Conservation (phyloP, 768 basidiomycete species). For the Trametes coccinea region DNA sequence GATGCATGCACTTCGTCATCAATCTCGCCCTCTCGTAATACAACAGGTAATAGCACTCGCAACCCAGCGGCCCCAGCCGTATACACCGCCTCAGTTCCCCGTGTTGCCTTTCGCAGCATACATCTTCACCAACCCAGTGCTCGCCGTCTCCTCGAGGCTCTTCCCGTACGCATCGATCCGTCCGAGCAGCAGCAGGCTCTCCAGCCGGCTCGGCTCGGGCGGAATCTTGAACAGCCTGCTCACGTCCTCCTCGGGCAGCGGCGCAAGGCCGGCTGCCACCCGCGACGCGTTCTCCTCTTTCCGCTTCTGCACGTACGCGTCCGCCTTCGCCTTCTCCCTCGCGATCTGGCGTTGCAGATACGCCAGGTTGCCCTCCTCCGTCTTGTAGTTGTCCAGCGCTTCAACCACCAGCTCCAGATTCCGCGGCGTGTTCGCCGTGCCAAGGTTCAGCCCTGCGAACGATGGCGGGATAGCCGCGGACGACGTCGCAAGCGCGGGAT, state of each 20-base stretch:
- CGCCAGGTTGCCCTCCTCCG: slow-evolving; percentile 90
- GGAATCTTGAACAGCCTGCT: slow-evolving; percentile 86
- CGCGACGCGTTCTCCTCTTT: slow-evolving; percentile 85
- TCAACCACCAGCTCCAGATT: slow-evolving; percentile 86
- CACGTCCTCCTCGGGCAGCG: slow-evolving; percentile 86
- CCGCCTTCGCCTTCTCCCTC: slow-evolving; percentile 78
- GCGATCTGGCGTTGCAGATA: slow-evolving; percentile 87
- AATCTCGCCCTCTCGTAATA: slow-evolving; percentile 2
- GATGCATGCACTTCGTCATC: slow-evolving; percentile 5
- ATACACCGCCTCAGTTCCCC: slow-evolving; percentile 21
- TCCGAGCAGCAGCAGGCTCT: slow-evolving; percentile 82
- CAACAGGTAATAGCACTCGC: slow-evolving; percentile 3
- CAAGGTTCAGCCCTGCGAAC: slow-evolving; percentile 70
- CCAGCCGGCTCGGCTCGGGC: slow-evolving; percentile 83
- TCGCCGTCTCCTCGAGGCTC: slow-evolving; percentile 65
- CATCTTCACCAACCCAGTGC: slow-evolving; percentile 77
- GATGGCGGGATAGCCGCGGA: slow-evolving; percentile 56
- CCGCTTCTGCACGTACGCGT: slow-evolving; percentile 77
- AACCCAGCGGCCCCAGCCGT: background rate
- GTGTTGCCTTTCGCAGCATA: slow-evolving; percentile 58
- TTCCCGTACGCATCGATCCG: slow-evolving; percentile 86
- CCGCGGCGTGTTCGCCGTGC: slow-evolving; percentile 64
- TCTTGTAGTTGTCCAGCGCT: slow-evolving; percentile 80
- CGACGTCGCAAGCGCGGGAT: slow-evolving; percentile 34
- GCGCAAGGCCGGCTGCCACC: slow-evolving; percentile 78